Evolutionary conservation across 139 green algal species (phyloP).

Genomic region (Pleodorina starrii): DNA sequence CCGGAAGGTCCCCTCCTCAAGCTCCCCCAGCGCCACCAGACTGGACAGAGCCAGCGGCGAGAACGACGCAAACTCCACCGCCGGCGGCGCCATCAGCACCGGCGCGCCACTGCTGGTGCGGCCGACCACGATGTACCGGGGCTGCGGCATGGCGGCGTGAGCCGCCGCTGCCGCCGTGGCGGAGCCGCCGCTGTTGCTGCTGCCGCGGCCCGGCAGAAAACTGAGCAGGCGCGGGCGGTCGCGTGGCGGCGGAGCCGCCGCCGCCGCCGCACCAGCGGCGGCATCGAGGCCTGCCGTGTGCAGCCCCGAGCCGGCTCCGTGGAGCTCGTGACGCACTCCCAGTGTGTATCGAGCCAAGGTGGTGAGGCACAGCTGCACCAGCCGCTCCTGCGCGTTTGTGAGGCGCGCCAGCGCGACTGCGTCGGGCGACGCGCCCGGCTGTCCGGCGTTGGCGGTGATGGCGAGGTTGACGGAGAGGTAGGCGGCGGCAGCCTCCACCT

Average conservation of each 20-base stretch:
- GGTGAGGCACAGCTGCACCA: conserved; percentile 78
- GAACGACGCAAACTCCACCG: conserved; percentile 78
- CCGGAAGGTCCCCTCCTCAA: conserved; percentile 79
- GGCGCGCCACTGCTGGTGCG: conserved; percentile 54
- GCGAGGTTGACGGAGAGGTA: conserved; percentile 83
- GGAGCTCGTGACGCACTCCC: conserved; percentile 30
- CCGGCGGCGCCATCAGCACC: conserved; percentile 65
- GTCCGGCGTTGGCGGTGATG: not conserved
- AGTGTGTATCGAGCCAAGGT: conserved; percentile 72
- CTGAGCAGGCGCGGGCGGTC: conserved; percentile 4
- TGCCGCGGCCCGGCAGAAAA: conserved; percentile 24
- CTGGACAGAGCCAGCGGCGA: conserved; percentile 78
- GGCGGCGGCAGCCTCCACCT: conserved; percentile 89
- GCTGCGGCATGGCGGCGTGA: conserved; percentile 13
- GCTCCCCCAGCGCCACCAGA: conserved; percentile 77
- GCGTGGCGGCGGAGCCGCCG: not conserved
- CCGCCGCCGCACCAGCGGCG: not conserved
- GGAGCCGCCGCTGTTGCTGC: not conserved
- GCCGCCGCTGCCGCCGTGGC: not conserved
- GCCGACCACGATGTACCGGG: conserved; percentile 49
- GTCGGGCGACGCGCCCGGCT: conserved; percentile 17
- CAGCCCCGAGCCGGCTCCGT: not conserved
- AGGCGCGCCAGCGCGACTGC: conserved; percentile 6
- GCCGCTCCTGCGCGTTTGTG: conserved; percentile 42
- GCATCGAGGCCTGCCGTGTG: not conserved